phyloP scores from a whole-genome alignment of 2,329 filamentous ascomycete species.

The Cladosporium sp. region DNA sequence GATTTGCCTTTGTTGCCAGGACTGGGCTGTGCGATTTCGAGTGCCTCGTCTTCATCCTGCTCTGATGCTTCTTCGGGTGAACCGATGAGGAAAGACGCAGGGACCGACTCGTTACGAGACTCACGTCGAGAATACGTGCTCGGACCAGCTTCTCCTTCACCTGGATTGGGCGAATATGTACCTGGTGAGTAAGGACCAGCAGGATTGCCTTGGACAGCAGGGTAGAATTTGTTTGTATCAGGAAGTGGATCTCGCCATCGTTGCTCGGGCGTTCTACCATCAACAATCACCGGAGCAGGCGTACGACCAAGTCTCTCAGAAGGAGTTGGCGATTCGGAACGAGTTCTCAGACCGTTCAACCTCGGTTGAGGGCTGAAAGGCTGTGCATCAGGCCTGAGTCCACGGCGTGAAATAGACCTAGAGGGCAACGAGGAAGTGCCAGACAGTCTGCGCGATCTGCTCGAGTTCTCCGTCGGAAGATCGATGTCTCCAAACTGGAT shows the following conservation, averaged over 20 bases:
- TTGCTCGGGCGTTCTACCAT: slow-evolving; percentile 3
- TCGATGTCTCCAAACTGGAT: slow-evolving; percentile 1
- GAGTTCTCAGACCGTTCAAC: no score
- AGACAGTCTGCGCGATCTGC: neutral
- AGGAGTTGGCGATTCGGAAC: neutral
- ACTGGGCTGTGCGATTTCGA: no score
- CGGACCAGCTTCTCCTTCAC: neutral
- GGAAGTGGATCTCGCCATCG: neutral
- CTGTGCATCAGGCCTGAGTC: neutral
- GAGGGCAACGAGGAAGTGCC: neutral
- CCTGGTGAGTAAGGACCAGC: neutral
- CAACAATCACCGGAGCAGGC: slow-evolving; percentile 1
- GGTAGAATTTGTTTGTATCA: neutral
- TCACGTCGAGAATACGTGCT: neutral
- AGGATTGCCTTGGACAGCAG: neutral
- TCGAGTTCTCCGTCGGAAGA: neutral
- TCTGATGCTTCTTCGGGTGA: no score
- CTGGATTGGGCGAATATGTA: neutral
- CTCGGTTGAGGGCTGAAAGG: no score
- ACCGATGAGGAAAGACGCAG: neutral
- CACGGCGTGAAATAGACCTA: neutral
- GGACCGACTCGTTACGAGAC: neutral
- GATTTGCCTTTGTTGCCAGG: no score
- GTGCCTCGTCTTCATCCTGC: no score
- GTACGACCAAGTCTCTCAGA: neutral